These are phyloP conservation scores for Scenedesmus sp. DNA, from an alignment of 163 green algal genomes.

Conservation along the genomic window DNA sequence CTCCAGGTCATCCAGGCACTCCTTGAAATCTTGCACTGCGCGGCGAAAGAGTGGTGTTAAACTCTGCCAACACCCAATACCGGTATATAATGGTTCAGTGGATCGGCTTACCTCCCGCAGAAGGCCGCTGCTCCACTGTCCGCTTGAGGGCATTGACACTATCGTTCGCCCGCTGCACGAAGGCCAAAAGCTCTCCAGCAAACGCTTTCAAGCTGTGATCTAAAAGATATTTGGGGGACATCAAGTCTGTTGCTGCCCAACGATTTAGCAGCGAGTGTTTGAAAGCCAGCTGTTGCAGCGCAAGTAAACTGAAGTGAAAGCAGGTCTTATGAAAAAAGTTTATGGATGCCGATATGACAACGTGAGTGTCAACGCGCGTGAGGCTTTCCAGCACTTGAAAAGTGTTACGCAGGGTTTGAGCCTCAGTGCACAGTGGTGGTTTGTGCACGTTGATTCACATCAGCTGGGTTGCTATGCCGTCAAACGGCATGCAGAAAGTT, in stretches of 20 bases:
- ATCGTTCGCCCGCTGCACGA: slow-evolving; percentile 51
- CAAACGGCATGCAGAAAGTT: too few species aligned
- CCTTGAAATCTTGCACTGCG: slow-evolving; percentile 66
- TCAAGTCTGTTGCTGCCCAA: neutral
- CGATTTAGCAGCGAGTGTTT: neutral
- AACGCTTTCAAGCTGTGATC: slow-evolving; percentile 36
- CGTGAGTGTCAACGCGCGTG: too few species aligned
- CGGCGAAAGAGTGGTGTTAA: neutral
- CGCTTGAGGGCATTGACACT: slow-evolving; percentile 56
- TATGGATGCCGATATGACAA: too few species aligned
- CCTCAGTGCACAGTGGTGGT: too few species aligned
- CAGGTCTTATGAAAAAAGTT: neutral
- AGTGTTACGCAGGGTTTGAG: too few species aligned
- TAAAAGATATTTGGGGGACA: slow-evolving; percentile 23
- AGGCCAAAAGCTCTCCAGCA: slow-evolving; percentile 39
- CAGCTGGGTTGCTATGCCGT: too few species aligned
- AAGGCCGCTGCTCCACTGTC: slow-evolving; percentile 53
- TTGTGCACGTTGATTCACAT: too few species aligned
- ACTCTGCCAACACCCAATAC: neutral
- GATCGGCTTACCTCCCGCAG: slow-evolving; percentile 51
- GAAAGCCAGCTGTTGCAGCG: neutral
- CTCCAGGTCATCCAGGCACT: slow-evolving; percentile 63
- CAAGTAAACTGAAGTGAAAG: too few species aligned
- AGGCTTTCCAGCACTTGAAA: too few species aligned
- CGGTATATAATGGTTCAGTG: too few species aligned